Evolutionary conservation across 2,329 filamentous ascomycete species (phyloP).

Genomic region (Fusarium virguliforme): DNA sequence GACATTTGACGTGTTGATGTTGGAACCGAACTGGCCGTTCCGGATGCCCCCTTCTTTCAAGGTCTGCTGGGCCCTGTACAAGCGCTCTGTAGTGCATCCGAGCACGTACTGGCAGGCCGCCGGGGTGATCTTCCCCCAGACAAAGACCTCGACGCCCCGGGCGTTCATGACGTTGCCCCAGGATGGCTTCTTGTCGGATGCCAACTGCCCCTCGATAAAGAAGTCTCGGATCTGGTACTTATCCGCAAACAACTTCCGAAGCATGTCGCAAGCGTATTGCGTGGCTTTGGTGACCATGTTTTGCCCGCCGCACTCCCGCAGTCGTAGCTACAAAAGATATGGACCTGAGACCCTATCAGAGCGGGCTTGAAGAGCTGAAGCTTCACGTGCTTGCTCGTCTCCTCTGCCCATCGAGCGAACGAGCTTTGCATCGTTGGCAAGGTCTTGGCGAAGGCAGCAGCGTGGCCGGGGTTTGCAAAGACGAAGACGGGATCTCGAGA

Average conservation of each 20-base stretch:
- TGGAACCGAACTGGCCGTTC: constrained; percentile 17
- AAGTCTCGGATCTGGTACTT: constrained; percentile 16
- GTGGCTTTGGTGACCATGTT: constrained; percentile 33
- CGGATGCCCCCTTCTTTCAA: constrained; percentile 8
- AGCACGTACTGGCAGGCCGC: neutral
- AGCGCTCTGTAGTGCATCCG: neutral
- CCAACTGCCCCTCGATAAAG: constrained; percentile 24
- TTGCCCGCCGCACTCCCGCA: constrained; percentile 25
- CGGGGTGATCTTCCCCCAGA: constrained; percentile 16
- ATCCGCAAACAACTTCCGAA: constrained; percentile 1
- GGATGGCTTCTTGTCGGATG: constrained; percentile 28
- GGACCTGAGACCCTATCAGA: constrained; percentile 22
- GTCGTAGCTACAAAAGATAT: constrained; percentile 24
- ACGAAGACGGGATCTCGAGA: constrained; percentile 20
- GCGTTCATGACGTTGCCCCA: constrained; percentile 25
- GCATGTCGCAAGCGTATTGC: constrained; percentile 20
- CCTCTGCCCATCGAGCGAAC: constrained; percentile 14
- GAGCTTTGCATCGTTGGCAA: neutral
- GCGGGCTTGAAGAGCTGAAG: constrained; percentile 9
- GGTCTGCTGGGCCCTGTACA: neutral
- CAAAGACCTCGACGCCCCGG: constrained; percentile 21
- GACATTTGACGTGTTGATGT: constrained; percentile 18
- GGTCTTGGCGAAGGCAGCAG: neutral
- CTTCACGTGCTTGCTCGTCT: constrained; percentile 10
- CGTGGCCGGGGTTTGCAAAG: constrained; percentile 16